These are phyloP conservation scores for Trichoderma semiorbis DNA, from an alignment of 2,329 filamentous ascomycete species.

Conservation along the genomic window DNA sequence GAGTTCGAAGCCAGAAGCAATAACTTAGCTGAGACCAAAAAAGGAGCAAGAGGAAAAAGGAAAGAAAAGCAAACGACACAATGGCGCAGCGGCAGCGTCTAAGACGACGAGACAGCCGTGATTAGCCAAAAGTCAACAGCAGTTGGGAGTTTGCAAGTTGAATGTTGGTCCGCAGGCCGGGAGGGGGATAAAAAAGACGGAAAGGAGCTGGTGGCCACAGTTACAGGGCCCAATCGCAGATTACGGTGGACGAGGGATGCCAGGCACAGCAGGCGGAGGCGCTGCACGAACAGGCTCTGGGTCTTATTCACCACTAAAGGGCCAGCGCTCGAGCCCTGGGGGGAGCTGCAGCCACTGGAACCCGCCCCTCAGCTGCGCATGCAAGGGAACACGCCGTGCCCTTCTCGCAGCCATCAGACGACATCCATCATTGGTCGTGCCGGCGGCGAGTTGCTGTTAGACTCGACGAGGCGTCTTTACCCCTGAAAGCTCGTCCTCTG, in stretches of 20 bases:
- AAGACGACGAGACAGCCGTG: slow-evolving; percentile 12
- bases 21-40: slow-evolving; percentile 5
- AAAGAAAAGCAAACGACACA: not conserved
- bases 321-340: not conserved
- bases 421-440: not conserved
- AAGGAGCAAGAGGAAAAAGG: not conserved
- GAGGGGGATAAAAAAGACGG: not conserved
- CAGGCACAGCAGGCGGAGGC: slow-evolving; percentile 11
- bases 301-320: not conserved
- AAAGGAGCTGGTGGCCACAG: slow-evolving; percentile 9
- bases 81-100: slow-evolving; percentile 12
- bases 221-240: slow-evolving; percentile 13
- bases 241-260: slow-evolving; percentile 12
- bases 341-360: slow-evolving; percentile 8
- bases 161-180: not conserved
- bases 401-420: not conserved
- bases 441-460: not conserved
- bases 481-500: slow-evolving; percentile 13
- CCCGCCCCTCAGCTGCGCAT: slow-evolving; percentile 7
- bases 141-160: not conserved
- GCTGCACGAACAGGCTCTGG: not conserved
- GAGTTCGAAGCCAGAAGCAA: not conserved
- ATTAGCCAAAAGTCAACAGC: slow-evolving; percentile 13
- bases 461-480: slow-evolving; percentile 6
- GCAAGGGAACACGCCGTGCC: slow-evolving; percentile 4